Percentiles rank a stretch among this genome's conserved stretches.
These are phyloP conservation scores for Cladosporium sp. DNA, from an alignment of 2,329 filamentous ascomycete genomes.

Conservation along the genomic window DNA sequence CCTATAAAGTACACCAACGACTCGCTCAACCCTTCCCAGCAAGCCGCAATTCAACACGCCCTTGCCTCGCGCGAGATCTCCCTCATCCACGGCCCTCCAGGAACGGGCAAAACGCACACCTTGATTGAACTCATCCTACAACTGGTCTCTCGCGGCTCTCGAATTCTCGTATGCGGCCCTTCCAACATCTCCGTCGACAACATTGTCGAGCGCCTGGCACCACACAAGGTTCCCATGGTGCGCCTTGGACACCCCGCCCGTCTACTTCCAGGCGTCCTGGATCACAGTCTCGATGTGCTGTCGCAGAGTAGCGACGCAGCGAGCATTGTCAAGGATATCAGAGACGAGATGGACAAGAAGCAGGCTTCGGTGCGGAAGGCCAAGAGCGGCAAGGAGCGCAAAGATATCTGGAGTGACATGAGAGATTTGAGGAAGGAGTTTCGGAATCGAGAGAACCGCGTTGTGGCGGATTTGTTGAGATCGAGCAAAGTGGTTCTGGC, in stretches of 20 bases:
- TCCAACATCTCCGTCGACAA: slow-evolving; percentile 98
- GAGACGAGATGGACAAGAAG: slow-evolving; percentile 88
- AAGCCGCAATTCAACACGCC: slow-evolving; percentile 70
- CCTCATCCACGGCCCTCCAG: slow-evolving; percentile 89
- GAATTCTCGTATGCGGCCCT: slow-evolving; percentile 88
- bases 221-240: slow-evolving; percentile 79
- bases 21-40: slow-evolving; percentile 57
- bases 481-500: slow-evolving; percentile 84
- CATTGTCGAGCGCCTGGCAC: slow-evolving; percentile 84
- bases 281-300: slow-evolving; percentile 85
- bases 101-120: slow-evolving; percentile 95
- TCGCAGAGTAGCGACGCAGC: slow-evolving; percentile 88
- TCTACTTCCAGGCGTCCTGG: slow-evolving; percentile 78
- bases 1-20: slow-evolving; percentile 52
- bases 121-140: slow-evolving; percentile 95
- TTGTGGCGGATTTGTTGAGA: slow-evolving; percentile 68
- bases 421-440: slow-evolving; percentile 85
- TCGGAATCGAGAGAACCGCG: slow-evolving; percentile 74
- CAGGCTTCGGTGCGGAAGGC: slow-evolving; percentile 86
- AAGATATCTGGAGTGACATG: slow-evolving; percentile 77
- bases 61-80: slow-evolving; percentile 76
- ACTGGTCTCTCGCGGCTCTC: slow-evolving; percentile 65
- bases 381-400: slow-evolving; percentile 70
- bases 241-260: slow-evolving; percentile 90
- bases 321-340: slow-evolving; percentile 81